Conservation (phyloP, 139 green algal species). For the Chlamydomonas sphaeroides region DNA sequence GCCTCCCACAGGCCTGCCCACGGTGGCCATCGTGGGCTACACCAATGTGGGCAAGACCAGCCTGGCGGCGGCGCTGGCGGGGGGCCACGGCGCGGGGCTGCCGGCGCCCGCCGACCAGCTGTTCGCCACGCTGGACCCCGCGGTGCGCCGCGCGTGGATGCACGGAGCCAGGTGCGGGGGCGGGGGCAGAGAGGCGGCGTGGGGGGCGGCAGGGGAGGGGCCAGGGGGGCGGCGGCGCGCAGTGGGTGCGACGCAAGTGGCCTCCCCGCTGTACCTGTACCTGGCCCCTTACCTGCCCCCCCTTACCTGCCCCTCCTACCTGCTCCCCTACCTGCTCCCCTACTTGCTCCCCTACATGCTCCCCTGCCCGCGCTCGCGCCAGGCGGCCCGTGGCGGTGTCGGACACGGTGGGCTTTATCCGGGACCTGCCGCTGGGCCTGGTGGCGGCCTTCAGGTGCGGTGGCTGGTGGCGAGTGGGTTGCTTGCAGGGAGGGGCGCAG, state of each 20-base stretch:
- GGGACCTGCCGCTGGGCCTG: conserved; percentile 71
- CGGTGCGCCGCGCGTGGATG: conserved; percentile 52
- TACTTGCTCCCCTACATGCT: too few relatives aligned
- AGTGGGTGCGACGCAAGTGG: too few relatives aligned
- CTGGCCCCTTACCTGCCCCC: too few relatives aligned
- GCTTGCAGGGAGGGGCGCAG: too few relatives aligned
- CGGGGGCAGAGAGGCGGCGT: not conserved
- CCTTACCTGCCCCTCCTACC: too few relatives aligned
- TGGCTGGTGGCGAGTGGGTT: too few relatives aligned
- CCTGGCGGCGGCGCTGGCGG: conserved; percentile 43
- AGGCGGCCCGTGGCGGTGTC: conserved; percentile 11
- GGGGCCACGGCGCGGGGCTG: not conserved
- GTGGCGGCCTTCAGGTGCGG: conserved; percentile 71
- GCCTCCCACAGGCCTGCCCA: conserved; percentile 23
- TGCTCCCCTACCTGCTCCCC: too few relatives aligned
- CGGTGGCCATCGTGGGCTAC: conserved; percentile 71
- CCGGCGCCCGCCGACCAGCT: conserved; percentile 53
- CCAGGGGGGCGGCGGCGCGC: too few relatives aligned
- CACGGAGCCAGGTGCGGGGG: conserved; percentile 45
- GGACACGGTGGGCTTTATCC: conserved; percentile 81
- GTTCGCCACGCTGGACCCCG: conserved; percentile 78
- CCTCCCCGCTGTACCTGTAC: too few relatives aligned
- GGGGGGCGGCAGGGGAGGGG: not conserved
- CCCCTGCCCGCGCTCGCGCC: too few relatives aligned
- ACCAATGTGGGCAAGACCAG: conserved; percentile 70